A percentile compares a stretch with the other conserved stretches of the same genome.
Conservation (phyloP, 805 yeast genomes). For the Sugiyamaella valdiviana region DNA sequence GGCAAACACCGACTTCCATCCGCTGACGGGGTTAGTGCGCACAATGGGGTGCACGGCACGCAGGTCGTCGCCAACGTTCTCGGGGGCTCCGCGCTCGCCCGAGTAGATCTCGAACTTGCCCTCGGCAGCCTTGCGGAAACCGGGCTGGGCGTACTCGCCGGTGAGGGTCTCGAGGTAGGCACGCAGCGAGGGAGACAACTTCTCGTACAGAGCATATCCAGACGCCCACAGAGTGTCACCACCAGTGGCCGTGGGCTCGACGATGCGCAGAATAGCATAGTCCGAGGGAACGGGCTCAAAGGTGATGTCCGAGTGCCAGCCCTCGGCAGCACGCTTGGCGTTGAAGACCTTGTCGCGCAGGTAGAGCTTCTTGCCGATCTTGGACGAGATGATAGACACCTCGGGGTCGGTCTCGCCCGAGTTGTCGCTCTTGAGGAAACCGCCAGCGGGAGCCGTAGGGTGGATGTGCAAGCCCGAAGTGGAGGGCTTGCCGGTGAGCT, state of each 20-base stretch:
- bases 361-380: slow-evolving; percentile 18
- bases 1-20: slow-evolving; percentile 52
- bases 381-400: slow-evolving; percentile 24
- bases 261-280: slow-evolving; percentile 56
- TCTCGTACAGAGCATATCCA: slow-evolving; percentile 50
- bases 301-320: slow-evolving; percentile 73
- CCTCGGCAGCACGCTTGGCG: slow-evolving; percentile 25
- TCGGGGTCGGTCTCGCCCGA: slow-evolving; percentile 27
- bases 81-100: slow-evolving; percentile 35
- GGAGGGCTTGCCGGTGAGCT: slow-evolving; percentile 25
- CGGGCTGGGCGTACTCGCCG: slow-evolving; percentile 57
- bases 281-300: slow-evolving; percentile 74
- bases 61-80: slow-evolving; percentile 42
- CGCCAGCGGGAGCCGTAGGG: slow-evolving; percentile 24
- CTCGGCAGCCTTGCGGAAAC: slow-evolving; percentile 21
- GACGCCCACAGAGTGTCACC: slow-evolving; percentile 57
- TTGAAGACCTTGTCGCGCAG: slow-evolving; percentile 12
- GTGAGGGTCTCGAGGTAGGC: slow-evolving; percentile 47
- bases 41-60: slow-evolving; percentile 44
- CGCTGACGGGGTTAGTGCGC: slow-evolving; percentile 61
- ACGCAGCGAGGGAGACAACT: slow-evolving; percentile 44
- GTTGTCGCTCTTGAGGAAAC: slow-evolving; percentile 21
- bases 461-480: slow-evolving; percentile 28
- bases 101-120: slow-evolving; percentile 42
- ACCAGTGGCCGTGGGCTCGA: slow-evolving; percentile 49